Evolutionary conservation across 352 stramenopile species (phyloP).

Genomic region (Pythium coloratum): DNA sequence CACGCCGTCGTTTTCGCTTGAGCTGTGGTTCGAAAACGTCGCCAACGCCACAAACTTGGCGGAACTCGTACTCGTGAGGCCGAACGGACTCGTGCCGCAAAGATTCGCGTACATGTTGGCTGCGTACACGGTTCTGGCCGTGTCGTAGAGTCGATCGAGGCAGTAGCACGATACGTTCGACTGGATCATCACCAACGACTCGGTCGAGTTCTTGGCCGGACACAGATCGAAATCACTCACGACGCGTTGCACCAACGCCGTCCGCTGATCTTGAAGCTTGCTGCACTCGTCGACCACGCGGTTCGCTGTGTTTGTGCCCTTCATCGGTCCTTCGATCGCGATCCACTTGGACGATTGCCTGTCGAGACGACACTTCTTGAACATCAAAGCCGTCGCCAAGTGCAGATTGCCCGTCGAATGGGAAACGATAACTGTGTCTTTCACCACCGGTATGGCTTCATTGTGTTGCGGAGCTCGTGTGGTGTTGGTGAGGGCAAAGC

Average conservation of each 20-base stretch:
- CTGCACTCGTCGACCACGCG: constrained; percentile 21
- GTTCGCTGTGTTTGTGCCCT: constrained; percentile 29
- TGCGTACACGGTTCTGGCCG: constrained; percentile 16
- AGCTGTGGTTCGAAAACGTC: constrained; percentile 24
- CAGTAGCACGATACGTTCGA: constrained; percentile 5
- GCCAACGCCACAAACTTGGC: constrained; percentile 20
- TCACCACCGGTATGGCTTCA: neutral
- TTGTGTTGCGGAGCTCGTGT: neutral
- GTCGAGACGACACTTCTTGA: constrained; percentile 32
- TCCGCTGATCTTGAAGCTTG: constrained; percentile 12
- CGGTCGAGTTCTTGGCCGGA: constrained; percentile 26
- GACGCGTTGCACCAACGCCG: constrained; percentile 16
- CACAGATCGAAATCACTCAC: constrained; percentile 31
- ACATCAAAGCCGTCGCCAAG: constrained; percentile 28
- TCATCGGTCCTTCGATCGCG: constrained; percentile 36
- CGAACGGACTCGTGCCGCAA: constrained; percentile 38
- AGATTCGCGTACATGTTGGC: constrained; percentile 29
- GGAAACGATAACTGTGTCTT: constrained; percentile 34
- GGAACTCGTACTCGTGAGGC: constrained; percentile 28
- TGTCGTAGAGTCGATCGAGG: constrained; percentile 32
- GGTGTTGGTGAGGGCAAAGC: constrained; percentile 18
- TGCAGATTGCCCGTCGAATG: constrained; percentile 49
- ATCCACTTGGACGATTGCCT: constrained; percentile 39
- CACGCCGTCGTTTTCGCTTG: constrained; percentile 34
- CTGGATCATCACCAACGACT: constrained; percentile 29